These are phyloP conservation scores for Elsinoe fawcettii DNA, from an alignment of 2,329 filamentous ascomycete genomes.

Conservation along the genomic window DNA sequence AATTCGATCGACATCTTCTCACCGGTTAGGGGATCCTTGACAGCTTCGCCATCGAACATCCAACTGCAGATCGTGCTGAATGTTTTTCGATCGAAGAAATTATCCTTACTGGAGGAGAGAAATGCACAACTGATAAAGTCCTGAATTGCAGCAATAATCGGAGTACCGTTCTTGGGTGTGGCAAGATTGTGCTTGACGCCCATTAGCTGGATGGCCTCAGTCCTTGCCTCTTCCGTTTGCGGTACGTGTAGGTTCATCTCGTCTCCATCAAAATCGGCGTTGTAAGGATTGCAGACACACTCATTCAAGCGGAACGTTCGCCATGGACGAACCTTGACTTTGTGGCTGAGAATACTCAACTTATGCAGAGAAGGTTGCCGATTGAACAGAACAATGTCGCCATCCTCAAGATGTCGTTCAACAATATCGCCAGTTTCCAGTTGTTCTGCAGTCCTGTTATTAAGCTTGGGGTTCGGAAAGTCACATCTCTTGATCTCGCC, in stretches of 20 bases:
- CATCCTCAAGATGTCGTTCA: constrained; percentile 88
- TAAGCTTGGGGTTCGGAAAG: constrained; percentile 41
- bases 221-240: constrained; percentile 91
- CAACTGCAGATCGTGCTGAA: constrained; percentile 88
- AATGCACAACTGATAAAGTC: constrained; percentile 98
- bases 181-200: constrained; percentile 94
- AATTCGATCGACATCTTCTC: constrained; percentile 63
- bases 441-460: constrained; percentile 62
- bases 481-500: constrained; percentile 42
- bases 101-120: constrained; percentile 82
- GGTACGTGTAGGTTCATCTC: constrained; percentile 99
- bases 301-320: constrained; percentile 95
- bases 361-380: constrained; percentile 96
- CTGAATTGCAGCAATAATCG: constrained; percentile 97
- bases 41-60: constrained; percentile 71
- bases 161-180: constrained; percentile 95
- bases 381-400: constrained; percentile 95
- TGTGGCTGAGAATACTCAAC: constrained; percentile 94
- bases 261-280: constrained; percentile 97
- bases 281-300: constrained; percentile 96
- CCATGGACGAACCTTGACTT: constrained; percentile 87
- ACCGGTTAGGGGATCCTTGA: constrained; percentile 40
- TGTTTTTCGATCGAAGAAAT: constrained; percentile 79
- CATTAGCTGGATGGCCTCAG: constrained; percentile 94
- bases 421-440: constrained; percentile 80